Conservation (phyloP, 2,329 filamentous ascomycete species). For the Botrytis sinoallii region DNA sequence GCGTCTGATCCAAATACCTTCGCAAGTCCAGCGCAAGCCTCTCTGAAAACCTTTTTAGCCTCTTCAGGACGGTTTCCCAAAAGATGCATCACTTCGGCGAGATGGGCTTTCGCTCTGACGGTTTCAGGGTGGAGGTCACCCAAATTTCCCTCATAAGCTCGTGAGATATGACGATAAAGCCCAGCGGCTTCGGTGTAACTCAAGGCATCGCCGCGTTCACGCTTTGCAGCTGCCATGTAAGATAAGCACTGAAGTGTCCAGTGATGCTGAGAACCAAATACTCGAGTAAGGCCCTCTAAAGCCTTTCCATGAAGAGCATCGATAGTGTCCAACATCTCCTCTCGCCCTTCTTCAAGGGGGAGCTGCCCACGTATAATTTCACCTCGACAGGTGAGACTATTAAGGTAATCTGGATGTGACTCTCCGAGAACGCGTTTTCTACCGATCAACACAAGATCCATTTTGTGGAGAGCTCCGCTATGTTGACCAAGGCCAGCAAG, state of each 20-base stretch:
- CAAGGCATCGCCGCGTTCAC: slow-evolving; percentile 25
- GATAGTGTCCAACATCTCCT: slow-evolving; percentile 26
- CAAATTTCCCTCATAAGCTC: slow-evolving; percentile 26
- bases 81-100: slow-evolving; percentile 28
- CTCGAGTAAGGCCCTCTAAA: slow-evolving; percentile 27
- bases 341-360: slow-evolving; percentile 21
- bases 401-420: slow-evolving; percentile 28
- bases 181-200: slow-evolving; percentile 25
- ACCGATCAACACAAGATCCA: slow-evolving; percentile 26
- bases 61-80: slow-evolving; percentile 24
- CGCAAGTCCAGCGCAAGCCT: slow-evolving; percentile 29
- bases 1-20: slow-evolving; percentile 29
- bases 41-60: slow-evolving; percentile 30
- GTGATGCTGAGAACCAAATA: slow-evolving; percentile 31
- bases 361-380: slow-evolving; percentile 31
- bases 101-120: slow-evolving; percentile 26
- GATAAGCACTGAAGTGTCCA: slow-evolving; percentile 29
- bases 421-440: slow-evolving; percentile 26
- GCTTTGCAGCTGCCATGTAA: slow-evolving; percentile 29
- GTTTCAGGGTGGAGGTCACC: slow-evolving; percentile 32
- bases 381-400: slow-evolving; percentile 32
- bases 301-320: slow-evolving; percentile 28
- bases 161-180: slow-evolving; percentile 27
- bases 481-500: slow-evolving; percentile 31
- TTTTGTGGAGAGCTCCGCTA: slow-evolving; percentile 26